Evolutionary conservation across 805 yeast species (phyloP).

Genomic region (Nakazawaea wickerhamii): DNA sequence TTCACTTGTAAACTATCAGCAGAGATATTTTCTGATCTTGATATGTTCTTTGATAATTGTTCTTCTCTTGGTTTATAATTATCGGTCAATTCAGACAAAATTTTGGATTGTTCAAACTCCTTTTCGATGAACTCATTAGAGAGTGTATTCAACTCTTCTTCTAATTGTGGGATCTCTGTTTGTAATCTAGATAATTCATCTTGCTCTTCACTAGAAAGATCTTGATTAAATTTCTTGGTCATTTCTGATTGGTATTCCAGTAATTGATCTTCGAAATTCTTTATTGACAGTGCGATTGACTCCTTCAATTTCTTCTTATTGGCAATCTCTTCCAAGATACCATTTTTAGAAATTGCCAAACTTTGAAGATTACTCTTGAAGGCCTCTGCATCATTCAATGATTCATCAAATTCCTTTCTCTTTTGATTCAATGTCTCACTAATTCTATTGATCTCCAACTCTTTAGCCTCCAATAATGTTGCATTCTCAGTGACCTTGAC

Average conservation of each 20-base stretch:
- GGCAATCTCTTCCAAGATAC: conserved; percentile 38
- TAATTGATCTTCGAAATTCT: conserved; percentile 32
- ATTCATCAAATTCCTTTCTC: conserved; percentile 37
- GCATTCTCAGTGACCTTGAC: conserved; percentile 34
- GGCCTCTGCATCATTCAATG: conserved; percentile 37
- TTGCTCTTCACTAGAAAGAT: conserved; percentile 46
- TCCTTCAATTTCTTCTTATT: conserved; percentile 31
- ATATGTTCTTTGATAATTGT: conserved; percentile 26
- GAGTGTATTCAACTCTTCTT: conserved; percentile 34
- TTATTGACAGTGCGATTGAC: conserved; percentile 29
- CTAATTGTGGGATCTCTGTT: conserved; percentile 31
- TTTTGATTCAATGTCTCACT: conserved; percentile 38
- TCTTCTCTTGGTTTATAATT: conserved; percentile 49
- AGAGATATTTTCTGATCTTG: conserved; percentile 18
- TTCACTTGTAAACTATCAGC: conserved; percentile 8
- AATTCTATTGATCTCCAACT: conserved; percentile 44
- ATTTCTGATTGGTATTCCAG: conserved; percentile 45
- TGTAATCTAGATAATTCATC: conserved; percentile 31
- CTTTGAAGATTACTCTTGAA: conserved; percentile 37
- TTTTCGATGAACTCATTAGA: conserved; percentile 35
- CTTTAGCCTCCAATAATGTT: conserved; percentile 35
- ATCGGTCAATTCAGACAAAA: conserved; percentile 54
- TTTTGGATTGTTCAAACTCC: conserved; percentile 40
- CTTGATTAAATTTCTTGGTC: conserved; percentile 45
- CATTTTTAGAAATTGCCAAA: conserved; percentile 34